phyloP scores from a whole-genome alignment of 2,329 filamentous ascomycete species.

The Fusarium sp. region DNA sequence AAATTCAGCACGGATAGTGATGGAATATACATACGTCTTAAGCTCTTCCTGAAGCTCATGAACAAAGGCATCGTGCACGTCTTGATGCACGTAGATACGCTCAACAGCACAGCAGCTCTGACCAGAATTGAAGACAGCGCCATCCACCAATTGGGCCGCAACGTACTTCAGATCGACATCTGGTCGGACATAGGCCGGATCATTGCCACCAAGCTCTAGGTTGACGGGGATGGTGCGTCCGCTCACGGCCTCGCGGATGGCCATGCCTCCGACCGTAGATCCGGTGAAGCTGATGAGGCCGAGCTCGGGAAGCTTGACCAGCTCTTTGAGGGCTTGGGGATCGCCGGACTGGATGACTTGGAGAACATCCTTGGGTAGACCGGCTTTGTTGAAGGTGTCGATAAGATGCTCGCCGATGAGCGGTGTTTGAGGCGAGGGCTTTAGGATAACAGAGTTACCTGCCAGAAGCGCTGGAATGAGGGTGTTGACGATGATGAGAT shows the following conservation, averaged over 20 bases:
- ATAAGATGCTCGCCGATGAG: background rate
- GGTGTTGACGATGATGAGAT: slow-evolving; percentile 91
- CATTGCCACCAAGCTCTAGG: background rate
- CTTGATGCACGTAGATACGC: slow-evolving; percentile 87
- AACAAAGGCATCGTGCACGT: slow-evolving; percentile 80
- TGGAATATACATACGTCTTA: background rate
- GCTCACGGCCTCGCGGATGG: background rate
- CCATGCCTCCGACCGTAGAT: background rate
- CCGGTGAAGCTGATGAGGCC: background rate
- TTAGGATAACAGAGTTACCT: slow-evolving; percentile 90
- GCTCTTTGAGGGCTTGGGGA: background rate
- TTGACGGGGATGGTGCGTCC: background rate
- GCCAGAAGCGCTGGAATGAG: slow-evolving; percentile 87
- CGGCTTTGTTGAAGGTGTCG: background rate
- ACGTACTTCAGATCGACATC: slow-evolving; percentile 80
- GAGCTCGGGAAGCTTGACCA: background rate
- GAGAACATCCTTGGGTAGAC: background rate
- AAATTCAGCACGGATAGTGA: accelerated
- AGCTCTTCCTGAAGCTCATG: background rate
- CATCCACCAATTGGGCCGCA: slow-evolving; percentile 92
- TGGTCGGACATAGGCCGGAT: background rate
- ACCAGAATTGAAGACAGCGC: slow-evolving; percentile 95
- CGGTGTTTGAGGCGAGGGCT: slow-evolving; percentile 73
- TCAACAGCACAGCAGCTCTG: slow-evolving; percentile 95
- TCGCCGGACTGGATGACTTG: background rate